These are phyloP conservation scores for Aspergillus sp. DNA, from an alignment of 2,329 filamentous ascomycete species.

Conservation along the genomic window DNA sequence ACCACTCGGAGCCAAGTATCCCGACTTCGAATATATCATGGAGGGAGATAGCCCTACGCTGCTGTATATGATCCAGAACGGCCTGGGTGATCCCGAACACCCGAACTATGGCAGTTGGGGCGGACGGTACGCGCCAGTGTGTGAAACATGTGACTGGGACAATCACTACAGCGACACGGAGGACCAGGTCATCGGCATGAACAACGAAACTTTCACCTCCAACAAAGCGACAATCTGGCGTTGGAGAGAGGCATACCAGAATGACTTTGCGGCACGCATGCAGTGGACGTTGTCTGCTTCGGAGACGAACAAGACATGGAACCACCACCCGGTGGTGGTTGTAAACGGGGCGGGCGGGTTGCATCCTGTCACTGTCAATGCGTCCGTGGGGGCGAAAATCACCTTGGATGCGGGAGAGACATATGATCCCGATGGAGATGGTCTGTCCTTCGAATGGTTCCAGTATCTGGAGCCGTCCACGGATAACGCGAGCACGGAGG, in stretches of 20 bases:
- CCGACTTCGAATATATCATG: slow-evolving; percentile 53
- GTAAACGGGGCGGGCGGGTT: slow-evolving; percentile 19
- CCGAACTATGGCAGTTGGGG: slow-evolving; percentile 49
- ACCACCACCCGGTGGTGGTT: slow-evolving; percentile 25
- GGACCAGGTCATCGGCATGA: slow-evolving; percentile 38
- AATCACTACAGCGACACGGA: slow-evolving; percentile 36
- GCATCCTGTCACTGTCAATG: background rate
- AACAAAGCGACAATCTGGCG: slow-evolving; percentile 57
- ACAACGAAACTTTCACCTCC: slow-evolving; percentile 34
- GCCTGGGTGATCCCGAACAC: slow-evolving; percentile 40
- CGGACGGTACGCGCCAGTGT: slow-evolving; percentile 39
- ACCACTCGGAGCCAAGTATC: slow-evolving; percentile 49
- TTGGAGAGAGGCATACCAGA: slow-evolving; percentile 56
- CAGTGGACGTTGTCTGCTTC: slow-evolving; percentile 45
- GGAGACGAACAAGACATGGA: slow-evolving; percentile 18
- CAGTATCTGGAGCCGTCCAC: slow-evolving; percentile 7
- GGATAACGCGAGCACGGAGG: background rate
- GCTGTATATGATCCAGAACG: slow-evolving; percentile 47
- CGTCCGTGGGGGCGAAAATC: background rate
- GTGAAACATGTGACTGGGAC: slow-evolving; percentile 11
- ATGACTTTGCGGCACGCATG: slow-evolving; percentile 53
- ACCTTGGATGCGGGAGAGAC: slow-evolving; percentile 1
- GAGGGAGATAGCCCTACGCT: slow-evolving; percentile 55
- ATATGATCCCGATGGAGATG: slow-evolving; percentile 8
- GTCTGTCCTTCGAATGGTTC: slow-evolving; percentile 4